Percentiles rank a stretch among this genome's conserved stretches.
These are phyloP conservation scores for Gautieria morchelliformis DNA, from an alignment of 768 basidiomycete species.

Conservation along the genomic window DNA sequence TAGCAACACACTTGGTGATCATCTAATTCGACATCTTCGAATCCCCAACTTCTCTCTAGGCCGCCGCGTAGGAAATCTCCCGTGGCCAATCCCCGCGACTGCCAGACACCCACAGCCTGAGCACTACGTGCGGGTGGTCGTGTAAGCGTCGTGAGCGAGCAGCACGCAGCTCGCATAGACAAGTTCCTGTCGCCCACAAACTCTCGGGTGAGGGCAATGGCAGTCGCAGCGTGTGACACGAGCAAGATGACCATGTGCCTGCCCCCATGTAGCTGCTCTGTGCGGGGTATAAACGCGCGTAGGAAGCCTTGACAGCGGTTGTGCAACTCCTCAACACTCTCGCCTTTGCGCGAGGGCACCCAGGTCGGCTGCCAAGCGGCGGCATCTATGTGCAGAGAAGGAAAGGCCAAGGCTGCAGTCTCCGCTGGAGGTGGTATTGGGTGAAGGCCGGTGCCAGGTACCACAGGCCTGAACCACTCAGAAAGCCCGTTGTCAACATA, in stretches of 20 bases:
- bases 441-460: slow-evolving; percentile 58
- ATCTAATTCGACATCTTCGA: slow-evolving; percentile 57
- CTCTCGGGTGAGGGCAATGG: slow-evolving; percentile 53
- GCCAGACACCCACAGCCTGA: slow-evolving; percentile 36
- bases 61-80: slow-evolving; percentile 52
- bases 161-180: slow-evolving; percentile 62
- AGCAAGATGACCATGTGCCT: slow-evolving; percentile 45
- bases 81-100: slow-evolving; percentile 38
- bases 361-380: slow-evolving; percentile 47
- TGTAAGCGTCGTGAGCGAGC: slow-evolving; percentile 41
- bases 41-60: slow-evolving; percentile 66
- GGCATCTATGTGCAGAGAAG: slow-evolving; percentile 43
- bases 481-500: slow-evolving; percentile 71
- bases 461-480: slow-evolving; percentile 74
- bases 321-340: slow-evolving; percentile 54
- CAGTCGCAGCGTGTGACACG: slow-evolving; percentile 68
- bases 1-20: slow-evolving; percentile 30
- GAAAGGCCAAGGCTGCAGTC: slow-evolving; percentile 44
- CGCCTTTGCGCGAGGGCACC: slow-evolving; percentile 66
- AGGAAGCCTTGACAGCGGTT: slow-evolving; percentile 47
- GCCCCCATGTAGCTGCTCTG: slow-evolving; percentile 24
- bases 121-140: slow-evolving; percentile 16
- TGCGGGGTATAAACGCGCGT: slow-evolving; percentile 36
- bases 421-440: slow-evolving; percentile 58
- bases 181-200: slow-evolving; percentile 44